A percentile compares a stretch with the other conserved stretches of the same genome.
Evolutionary conservation across 768 basidiomycete genomes (phyloP).

Genomic region (Russula emetica): DNA sequence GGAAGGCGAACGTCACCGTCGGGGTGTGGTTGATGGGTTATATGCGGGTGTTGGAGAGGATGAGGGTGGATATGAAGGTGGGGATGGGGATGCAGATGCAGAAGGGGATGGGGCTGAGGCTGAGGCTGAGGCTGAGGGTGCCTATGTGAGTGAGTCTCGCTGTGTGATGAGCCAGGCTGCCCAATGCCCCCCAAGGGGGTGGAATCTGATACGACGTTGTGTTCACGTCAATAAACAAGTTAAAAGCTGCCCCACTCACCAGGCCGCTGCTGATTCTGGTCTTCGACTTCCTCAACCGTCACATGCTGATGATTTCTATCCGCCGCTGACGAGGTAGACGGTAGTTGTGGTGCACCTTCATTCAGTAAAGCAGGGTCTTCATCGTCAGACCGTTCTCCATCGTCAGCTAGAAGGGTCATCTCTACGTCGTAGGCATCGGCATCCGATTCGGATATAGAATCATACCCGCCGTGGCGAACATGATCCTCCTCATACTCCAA

Average conservation of each 20-base stretch:
- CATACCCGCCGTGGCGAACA: slow-evolving; percentile 2
- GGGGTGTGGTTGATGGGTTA: background rate
- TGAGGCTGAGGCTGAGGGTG: slow-evolving; percentile 7
- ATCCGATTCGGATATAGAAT: slow-evolving; percentile 23
- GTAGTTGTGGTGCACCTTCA: background rate
- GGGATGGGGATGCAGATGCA: background rate
- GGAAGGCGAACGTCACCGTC: slow-evolving; percentile 9
- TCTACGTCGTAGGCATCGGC: slow-evolving; percentile 27
- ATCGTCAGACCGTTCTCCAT: slow-evolving; percentile 10
- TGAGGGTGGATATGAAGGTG: slow-evolving; percentile 4
- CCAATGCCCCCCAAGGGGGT: background rate
- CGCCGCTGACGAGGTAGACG: background rate
- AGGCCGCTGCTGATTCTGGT: slow-evolving; percentile 6
- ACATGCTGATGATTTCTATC: slow-evolving; percentile 8
- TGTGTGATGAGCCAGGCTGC: background rate
- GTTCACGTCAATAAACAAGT: background rate
- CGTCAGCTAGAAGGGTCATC: slow-evolving; percentile 21
- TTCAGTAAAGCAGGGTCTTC: background rate
- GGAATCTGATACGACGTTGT: slow-evolving; percentile 5
- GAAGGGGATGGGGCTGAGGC: slow-evolving; percentile 1
- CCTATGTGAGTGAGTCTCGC: slow-evolving; percentile 3
- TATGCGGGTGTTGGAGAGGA: slow-evolving; percentile 3
- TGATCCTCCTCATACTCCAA: slow-evolving; percentile 21
- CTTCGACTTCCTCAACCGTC: slow-evolving; percentile 22
- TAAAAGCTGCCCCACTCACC: slow-evolving; percentile 9